Percentiles rank a stretch among this genome's conserved stretches.
Evolutionary conservation across 2,329 filamentous ascomycete genomes (phyloP).

Genomic region (Podosphaera leucotricha): DNA sequence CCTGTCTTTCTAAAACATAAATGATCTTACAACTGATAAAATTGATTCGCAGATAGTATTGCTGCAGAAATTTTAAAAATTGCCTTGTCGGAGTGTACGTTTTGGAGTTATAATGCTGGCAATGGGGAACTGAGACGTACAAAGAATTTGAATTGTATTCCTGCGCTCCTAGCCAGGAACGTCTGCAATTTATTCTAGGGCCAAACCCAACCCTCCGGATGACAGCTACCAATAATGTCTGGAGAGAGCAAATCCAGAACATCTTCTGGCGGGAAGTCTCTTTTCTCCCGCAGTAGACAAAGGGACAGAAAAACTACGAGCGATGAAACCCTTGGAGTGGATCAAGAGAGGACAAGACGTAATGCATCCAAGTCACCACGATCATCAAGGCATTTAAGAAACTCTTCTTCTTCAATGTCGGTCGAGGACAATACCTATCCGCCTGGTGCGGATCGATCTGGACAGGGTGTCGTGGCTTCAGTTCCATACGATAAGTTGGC

Average conservation of each 20-base stretch:
- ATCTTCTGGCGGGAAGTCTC: constrained; percentile 51
- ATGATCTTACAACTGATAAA: not conserved
- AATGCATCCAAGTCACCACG: constrained; percentile 47
- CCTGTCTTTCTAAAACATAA: not conserved
- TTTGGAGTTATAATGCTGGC: constrained; percentile 12
- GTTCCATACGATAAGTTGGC: constrained; percentile 62
- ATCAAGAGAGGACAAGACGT: constrained; percentile 35
- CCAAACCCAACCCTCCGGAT: not conserved
- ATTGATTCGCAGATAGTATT: not conserved
- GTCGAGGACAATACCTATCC: constrained; percentile 38
- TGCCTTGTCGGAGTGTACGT: not conserved
- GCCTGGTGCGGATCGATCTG: constrained; percentile 32
- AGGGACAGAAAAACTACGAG: constrained; percentile 43
- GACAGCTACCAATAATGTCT: constrained; percentile 22
- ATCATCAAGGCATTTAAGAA: constrained; percentile 51
- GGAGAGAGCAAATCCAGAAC: constrained; percentile 57
- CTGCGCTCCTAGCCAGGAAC: not conserved
- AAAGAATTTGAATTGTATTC: constrained; percentile 3
- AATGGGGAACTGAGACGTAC: constrained; percentile 10
- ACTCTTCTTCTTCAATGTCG: constrained; percentile 49
- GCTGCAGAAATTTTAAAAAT: not conserved
- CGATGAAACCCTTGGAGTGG: constrained; percentile 30
- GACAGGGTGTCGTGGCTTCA: constrained; percentile 57
- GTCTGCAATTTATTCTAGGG: not conserved
- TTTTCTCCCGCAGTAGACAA: constrained; percentile 79